A percentile compares a stretch with the other conserved stretches of the same genome.
Evolutionary conservation across 495 filamentous ascomycete species (phyloP).

Genomic region (Patellaria atrata): DNA sequence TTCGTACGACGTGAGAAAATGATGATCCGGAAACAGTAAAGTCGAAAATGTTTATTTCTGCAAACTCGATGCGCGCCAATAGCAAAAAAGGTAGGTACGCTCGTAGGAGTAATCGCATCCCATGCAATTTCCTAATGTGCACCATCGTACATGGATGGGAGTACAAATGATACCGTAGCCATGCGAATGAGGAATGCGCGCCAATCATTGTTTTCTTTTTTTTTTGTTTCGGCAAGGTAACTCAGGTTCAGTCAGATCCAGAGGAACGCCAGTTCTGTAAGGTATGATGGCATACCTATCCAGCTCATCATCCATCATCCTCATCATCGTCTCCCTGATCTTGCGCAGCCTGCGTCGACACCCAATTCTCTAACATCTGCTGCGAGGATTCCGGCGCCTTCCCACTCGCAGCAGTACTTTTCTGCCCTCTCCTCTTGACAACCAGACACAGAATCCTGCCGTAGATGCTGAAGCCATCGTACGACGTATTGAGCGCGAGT

Average conservation of each 20-base stretch:
- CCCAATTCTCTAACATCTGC: constrained; percentile 89
- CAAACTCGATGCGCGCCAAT: no score
- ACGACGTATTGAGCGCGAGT: constrained; percentile 63
- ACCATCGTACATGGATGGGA: no score
- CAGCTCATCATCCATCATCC: constrained; percentile 30
- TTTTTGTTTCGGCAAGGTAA: constrained; percentile 4
- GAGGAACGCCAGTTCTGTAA: neutral
- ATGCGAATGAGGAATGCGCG: neutral
- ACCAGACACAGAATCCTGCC: constrained; percentile 82
- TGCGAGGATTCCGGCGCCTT: constrained; percentile 36
- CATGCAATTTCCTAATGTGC: no score
- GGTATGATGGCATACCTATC: neutral
- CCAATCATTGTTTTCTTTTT: constrained; percentile 5
- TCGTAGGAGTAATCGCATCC: no score
- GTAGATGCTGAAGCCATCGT: constrained; percentile 92
- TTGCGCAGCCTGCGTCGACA: constrained; percentile 37
- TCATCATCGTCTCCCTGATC: constrained; percentile 25
- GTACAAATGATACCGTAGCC: no score
- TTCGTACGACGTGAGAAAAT: no score
- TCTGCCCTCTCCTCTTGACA: constrained; percentile 55
- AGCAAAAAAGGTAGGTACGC: no score
- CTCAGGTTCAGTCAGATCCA: neutral
- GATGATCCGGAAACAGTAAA: no score
- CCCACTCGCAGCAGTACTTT: constrained; percentile 18
- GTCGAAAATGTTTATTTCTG: no score